These are phyloP conservation scores for Rhodotorula mucilaginosa DNA, from an alignment of 1,284 basidiomycete species.

Conservation along the genomic window DNA sequence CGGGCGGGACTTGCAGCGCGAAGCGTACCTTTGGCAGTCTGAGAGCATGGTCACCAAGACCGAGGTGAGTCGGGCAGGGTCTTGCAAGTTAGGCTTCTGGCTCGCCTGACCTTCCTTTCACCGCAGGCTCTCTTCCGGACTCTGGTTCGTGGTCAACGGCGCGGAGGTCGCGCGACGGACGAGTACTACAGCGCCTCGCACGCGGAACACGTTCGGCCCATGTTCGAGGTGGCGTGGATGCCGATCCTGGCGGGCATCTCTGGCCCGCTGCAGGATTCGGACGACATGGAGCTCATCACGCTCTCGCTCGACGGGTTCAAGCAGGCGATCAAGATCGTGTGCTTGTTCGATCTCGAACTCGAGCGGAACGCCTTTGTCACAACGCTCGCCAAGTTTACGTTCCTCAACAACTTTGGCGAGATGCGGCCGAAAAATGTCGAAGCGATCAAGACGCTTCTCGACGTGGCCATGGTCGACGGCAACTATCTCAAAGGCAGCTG, in stretches of 20 bases:
- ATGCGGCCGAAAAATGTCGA: slow-evolving; percentile 99
- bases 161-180: slow-evolving; percentile 58
- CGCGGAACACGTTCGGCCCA: slow-evolving; percentile 88
- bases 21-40: slow-evolving; percentile 88
- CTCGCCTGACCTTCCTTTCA: background rate
- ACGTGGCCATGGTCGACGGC: slow-evolving; percentile 88
- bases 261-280: slow-evolving; percentile 71
- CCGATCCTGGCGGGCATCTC: slow-evolving; percentile 90
- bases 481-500: slow-evolving; percentile 92
- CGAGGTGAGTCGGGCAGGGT: slow-evolving; percentile 59
- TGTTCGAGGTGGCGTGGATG: slow-evolving; percentile 99
- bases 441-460: slow-evolving; percentile 88
- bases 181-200: slow-evolving; percentile 94
- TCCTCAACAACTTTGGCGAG: slow-evolving; percentile 91
- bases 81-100: background rate
- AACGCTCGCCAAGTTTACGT: slow-evolving; percentile 95
- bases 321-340: slow-evolving; percentile 85
- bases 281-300: slow-evolving; percentile 84
- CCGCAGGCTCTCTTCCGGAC: slow-evolving; percentile 81
- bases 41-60: slow-evolving; percentile 94
- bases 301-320: slow-evolving; percentile 93
- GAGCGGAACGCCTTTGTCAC: slow-evolving; percentile 95
- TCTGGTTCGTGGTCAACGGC: slow-evolving; percentile 80
- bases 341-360: slow-evolving; percentile 90
- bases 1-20: slow-evolving; percentile 86